Evolutionary conservation across 192 early-diverging fungal genomes (phyloP), one percentile per base, ranked within the genome.

Genomic region (Nowakowskiella sp.): DNA sequence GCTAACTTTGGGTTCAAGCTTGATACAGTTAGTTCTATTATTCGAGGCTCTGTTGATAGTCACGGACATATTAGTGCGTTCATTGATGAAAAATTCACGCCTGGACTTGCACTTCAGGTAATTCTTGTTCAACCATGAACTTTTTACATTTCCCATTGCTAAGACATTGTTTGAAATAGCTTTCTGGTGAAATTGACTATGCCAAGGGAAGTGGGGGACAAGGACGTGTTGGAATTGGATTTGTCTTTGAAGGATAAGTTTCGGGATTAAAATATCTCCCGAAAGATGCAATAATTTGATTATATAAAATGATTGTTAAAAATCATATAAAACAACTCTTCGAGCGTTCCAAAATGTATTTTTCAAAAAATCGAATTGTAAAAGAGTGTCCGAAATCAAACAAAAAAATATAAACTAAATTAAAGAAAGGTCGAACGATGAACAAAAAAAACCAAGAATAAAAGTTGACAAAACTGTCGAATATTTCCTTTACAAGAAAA

Each of bases 1-100:
- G 90, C 88, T 51, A 86, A 88, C 10, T 85, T 92, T n/a, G 94
- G 91, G 36, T 94, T 90, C 66, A 99, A 99, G 77, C 89, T 93
- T 51, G 94, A 96, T 58, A 96, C 96, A 60, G 79, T 91, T 39
- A 78, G 79, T 31, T 82, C 92, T 26, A 94, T 87, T 30, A 84
- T 99, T 64, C 76, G 94, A 50, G 91, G 89, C n/a, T 85, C 85
- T 66, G 72, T 96, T 32, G 92, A 94, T 71, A 91, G 87, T 19
- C 76, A 83, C 27, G 96, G 96, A 55, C 80, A 86, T 54, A 83
- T 96, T 10, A 78, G 79, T 44, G 83, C 88, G 43, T 82, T 96
- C 5, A 61, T 97, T 30, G 96, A 99, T 68, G 91, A 99, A 72
- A 89, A 88, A 72, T 88, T 99, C 60, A 88, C 86, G 1, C 91